Evolutionary conservation across 257 asterid genomes (phyloP).

Genomic region (Solanum sitiens): DNA sequence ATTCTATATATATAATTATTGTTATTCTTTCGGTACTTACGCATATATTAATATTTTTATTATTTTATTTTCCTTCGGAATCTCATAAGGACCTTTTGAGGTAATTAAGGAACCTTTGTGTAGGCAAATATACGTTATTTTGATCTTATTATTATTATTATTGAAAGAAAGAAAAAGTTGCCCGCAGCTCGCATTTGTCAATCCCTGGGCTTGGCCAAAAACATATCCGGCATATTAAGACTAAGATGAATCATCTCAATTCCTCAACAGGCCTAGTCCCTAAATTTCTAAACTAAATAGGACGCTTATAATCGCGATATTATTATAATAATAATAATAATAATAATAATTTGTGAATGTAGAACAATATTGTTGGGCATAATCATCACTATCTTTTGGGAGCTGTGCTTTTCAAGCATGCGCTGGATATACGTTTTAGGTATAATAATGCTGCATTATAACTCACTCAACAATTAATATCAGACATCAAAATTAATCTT

Average conservation of each 20-base stretch:
- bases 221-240: too few relatives aligned
- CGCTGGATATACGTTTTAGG: not conserved
- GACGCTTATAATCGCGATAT: too few relatives aligned
- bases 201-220: too few relatives aligned
- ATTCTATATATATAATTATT: too few relatives aligned
- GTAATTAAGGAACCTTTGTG: not conserved
- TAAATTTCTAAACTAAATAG: too few relatives aligned
- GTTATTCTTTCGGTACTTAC: not conserved
- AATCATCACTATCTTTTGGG: not conserved
- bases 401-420: slow-evolving; percentile 3
- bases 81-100: not conserved
- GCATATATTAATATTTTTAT: too few relatives aligned
- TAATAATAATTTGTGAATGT: not conserved
- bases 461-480: not conserved
- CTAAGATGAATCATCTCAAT: too few relatives aligned
- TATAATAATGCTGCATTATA: not conserved
- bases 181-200: too few relatives aligned
- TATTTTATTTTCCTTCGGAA: not conserved
- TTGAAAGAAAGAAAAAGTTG: too few relatives aligned
- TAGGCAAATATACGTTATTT: not conserved
- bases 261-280: too few relatives aligned
- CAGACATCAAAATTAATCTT: not conserved
- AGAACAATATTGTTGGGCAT: not conserved
- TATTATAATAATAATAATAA: not conserved
- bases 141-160: not conserved